phyloP scores from a whole-genome alignment of 2,329 filamentous ascomycete genomes.

The Fusarium sambucinum region DNA sequence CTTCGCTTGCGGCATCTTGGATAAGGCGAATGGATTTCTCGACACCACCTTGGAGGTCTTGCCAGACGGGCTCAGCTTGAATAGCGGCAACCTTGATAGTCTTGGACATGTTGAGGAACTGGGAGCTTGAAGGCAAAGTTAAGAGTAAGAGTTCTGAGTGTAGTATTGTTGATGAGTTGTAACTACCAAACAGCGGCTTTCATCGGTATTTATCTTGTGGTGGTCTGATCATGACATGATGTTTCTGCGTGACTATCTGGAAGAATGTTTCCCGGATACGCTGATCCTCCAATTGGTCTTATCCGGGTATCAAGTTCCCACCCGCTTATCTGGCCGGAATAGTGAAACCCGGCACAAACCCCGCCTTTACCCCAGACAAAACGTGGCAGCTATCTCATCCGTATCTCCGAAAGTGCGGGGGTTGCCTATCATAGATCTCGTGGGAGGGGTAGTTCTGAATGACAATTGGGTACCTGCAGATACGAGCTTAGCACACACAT shows the following conservation, averaged over 20 bases:
- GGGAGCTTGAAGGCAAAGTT: not conserved
- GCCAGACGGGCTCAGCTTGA: not conserved
- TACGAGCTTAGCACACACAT: not conserved
- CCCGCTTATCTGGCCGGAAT: not conserved
- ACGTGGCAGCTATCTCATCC: not conserved
- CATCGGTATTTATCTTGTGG: not conserved
- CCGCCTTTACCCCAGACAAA: not conserved
- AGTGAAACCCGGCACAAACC: not conserved
- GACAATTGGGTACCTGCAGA: not conserved
- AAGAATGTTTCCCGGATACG: not conserved
- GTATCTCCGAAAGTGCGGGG: not conserved
- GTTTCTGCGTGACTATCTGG: not conserved
- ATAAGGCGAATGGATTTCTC: not conserved
- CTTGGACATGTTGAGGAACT: not conserved
- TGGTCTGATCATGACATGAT: no score
- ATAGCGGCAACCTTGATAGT: not conserved
- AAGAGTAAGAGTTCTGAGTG: not conserved
- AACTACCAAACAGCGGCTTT: no score
- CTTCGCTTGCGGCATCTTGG: not conserved
- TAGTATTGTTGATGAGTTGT: no score
- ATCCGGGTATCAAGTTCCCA: not conserved
- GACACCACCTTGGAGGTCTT: not conserved
- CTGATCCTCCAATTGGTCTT: not conserved
- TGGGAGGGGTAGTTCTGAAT: not conserved
- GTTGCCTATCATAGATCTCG: not conserved